phyloP scores from a whole-genome alignment of 257 asterid genomes.

The Nemophila menziesii region DNA sequence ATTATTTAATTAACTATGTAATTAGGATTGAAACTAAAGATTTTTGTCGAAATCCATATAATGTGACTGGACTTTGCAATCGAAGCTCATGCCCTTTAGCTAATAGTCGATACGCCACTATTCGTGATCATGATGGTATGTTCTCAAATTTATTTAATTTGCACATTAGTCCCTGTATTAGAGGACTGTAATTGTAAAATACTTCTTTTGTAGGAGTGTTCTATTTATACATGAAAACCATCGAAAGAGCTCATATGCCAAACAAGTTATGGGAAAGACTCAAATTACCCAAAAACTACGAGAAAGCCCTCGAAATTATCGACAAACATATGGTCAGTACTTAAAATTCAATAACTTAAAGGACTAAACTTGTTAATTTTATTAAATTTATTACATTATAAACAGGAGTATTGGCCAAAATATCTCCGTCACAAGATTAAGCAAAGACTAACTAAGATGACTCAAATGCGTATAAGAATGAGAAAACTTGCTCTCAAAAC shows the following conservation, averaged over 20 bases:
- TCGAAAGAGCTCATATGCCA: constrained; percentile 98
- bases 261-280: constrained; percentile 94
- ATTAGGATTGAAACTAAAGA: constrained; percentile 69
- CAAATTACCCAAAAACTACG: constrained; percentile 85
- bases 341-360: neutral
- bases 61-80: constrained; percentile 82
- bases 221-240: constrained; percentile 90
- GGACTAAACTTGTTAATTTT: neutral
- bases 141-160: neutral
- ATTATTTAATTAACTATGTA: neutral
- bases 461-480: constrained; percentile 97
- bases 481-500: constrained; percentile 91
- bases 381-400: neutral
- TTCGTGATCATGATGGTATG: constrained; percentile 78
- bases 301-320: constrained; percentile 75
- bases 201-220: constrained; percentile 55
- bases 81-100: constrained; percentile 99
- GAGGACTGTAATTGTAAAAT: constrained; percentile 2
- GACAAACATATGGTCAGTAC: constrained; percentile 75
- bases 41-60: constrained; percentile 90
- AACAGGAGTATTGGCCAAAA: constrained; percentile 89
- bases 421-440: constrained; percentile 76
- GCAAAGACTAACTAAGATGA: constrained; percentile 94
- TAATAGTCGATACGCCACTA: constrained; percentile 92
- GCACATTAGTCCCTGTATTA: neutral